phyloP scores from a whole-genome alignment of 176 grass and related monocot species.

The Cenchrus purpureus region DNA sequence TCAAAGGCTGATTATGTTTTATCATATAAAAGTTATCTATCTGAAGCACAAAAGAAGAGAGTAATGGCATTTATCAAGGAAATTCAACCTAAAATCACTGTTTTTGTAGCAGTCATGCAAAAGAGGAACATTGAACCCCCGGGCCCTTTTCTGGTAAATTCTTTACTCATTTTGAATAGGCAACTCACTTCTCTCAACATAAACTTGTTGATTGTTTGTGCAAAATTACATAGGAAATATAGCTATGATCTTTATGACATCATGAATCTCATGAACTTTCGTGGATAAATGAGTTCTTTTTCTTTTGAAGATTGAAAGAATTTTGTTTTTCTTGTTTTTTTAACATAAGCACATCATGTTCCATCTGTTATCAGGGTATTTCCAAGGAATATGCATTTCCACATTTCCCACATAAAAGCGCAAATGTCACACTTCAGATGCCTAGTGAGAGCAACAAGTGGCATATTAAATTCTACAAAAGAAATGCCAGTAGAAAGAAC shows the following conservation, averaged over 20 bases:
- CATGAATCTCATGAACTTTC: background rate
- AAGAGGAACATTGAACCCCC: constrained; percentile 4
- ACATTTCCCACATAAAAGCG: constrained; percentile 31
- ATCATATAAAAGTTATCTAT: constrained; percentile 2
- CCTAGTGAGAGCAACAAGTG: constrained; percentile 35
- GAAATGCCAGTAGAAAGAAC: background rate
- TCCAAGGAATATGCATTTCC: constrained; percentile 28
- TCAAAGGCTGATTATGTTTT: constrained; percentile 9
- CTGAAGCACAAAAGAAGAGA: constrained; percentile 30
- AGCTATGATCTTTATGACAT: background rate
- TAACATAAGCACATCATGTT: background rate
- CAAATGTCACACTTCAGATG: constrained; percentile 1
- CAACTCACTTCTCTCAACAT: background rate
- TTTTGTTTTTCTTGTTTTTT: background rate
- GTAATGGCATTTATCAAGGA: constrained; percentile 27
- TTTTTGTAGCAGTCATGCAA: constrained; percentile 35
- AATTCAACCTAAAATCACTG: constrained; percentile 23
- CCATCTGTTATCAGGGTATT: constrained; percentile 35
- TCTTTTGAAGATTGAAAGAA: background rate
- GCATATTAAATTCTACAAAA: constrained; percentile 32
- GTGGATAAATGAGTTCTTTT: background rate
- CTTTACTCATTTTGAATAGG: background rate
- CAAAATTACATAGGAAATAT: background rate
- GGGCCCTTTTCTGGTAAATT: constrained; percentile 19
- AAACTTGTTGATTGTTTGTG: background rate